Evolutionary conservation across 2,329 filamentous ascomycete species (phyloP).

Genomic region (Talaromyces sp.): DNA sequence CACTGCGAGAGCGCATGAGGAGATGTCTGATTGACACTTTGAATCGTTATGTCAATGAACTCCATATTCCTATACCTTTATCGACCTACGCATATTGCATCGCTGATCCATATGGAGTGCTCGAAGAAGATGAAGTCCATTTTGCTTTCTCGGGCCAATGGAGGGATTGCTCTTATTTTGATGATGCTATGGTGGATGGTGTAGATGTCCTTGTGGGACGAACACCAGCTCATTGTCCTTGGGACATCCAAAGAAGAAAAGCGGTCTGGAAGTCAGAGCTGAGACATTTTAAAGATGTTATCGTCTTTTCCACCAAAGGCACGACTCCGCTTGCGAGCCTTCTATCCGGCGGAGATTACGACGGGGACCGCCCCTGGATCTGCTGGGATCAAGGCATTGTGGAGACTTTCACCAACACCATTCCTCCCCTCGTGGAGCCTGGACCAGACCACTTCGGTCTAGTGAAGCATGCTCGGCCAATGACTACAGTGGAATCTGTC

Average conservation of each 20-base stretch:
- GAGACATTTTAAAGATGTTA: slow-evolving; percentile 56
- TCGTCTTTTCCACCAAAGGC: slow-evolving; percentile 57
- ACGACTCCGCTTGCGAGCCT: slow-evolving; percentile 56
- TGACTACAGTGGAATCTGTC: slow-evolving; percentile 42
- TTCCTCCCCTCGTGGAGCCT: slow-evolving; percentile 40
- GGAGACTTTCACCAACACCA: slow-evolving; percentile 53
- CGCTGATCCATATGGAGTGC: slow-evolving; percentile 53
- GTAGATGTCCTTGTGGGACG: slow-evolving; percentile 57
- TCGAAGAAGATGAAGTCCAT: slow-evolving; percentile 57
- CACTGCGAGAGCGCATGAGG: slow-evolving; percentile 42
- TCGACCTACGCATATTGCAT: slow-evolving; percentile 58
- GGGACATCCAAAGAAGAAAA: slow-evolving; percentile 58
- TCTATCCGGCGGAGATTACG: slow-evolving; percentile 64
- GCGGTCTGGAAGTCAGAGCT: slow-evolving; percentile 54
- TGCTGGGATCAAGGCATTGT: slow-evolving; percentile 60
- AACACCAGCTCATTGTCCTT: slow-evolving; percentile 57
- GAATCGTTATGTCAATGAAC: slow-evolving; percentile 44
- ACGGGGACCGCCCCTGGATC: slow-evolving; percentile 61
- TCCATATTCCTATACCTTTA: slow-evolving; percentile 50
- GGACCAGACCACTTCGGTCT: slow-evolving; percentile 50
- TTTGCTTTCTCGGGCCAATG: slow-evolving; percentile 54
- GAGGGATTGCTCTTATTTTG: slow-evolving; percentile 38
- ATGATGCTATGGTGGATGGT: slow-evolving; percentile 47
- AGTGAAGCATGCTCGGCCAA: slow-evolving; percentile 41
- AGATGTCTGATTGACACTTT: slow-evolving; percentile 43